phyloP scores from a whole-genome alignment of 345 rosid species.

The Euphorbia tirucalli region DNA sequence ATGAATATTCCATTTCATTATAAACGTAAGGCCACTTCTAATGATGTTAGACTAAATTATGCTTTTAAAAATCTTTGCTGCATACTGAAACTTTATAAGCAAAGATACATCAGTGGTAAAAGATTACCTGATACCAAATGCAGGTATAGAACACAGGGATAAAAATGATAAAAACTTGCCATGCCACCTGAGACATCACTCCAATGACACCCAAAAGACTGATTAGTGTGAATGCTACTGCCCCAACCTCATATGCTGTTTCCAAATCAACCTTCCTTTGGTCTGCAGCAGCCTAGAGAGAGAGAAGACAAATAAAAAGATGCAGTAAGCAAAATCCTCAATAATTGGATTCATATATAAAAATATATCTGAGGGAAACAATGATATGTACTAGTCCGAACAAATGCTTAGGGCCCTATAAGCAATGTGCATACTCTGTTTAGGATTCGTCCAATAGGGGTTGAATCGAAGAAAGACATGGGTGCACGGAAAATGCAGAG shows the following conservation, averaged over 20 bases:
- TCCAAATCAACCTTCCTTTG: constrained; percentile 56
- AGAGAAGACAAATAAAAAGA: too few species aligned
- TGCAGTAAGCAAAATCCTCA: not conserved
- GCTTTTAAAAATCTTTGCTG: too few species aligned
- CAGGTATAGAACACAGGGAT: constrained; percentile 53
- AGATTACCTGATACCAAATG: constrained; percentile 72
- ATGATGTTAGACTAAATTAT: too few species aligned
- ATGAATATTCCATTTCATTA: too few species aligned
- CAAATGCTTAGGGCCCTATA: too few species aligned
- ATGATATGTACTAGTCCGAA: too few species aligned
- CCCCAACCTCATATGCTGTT: constrained; percentile 41
- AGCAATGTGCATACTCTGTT: constrained; percentile 48
- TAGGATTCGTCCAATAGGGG: constrained; percentile 65
- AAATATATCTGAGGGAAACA: not conserved
- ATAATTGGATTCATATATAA: not conserved
- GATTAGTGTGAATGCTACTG: constrained; percentile 47
- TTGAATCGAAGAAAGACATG: constrained; percentile 76
- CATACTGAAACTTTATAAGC: too few species aligned
- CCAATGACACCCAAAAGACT: constrained; percentile 60
- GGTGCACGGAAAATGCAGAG: constrained; percentile 67
- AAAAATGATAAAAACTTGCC: constrained; percentile 67
- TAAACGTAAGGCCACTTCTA: too few species aligned
- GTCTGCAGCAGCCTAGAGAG: constrained; percentile 70
- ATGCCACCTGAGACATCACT: constrained; percentile 77
- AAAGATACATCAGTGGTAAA: not conserved